These are phyloP conservation scores for Penicillium bovifimosum DNA, from an alignment of 495 filamentous ascomycete species.

Conservation along the genomic window DNA sequence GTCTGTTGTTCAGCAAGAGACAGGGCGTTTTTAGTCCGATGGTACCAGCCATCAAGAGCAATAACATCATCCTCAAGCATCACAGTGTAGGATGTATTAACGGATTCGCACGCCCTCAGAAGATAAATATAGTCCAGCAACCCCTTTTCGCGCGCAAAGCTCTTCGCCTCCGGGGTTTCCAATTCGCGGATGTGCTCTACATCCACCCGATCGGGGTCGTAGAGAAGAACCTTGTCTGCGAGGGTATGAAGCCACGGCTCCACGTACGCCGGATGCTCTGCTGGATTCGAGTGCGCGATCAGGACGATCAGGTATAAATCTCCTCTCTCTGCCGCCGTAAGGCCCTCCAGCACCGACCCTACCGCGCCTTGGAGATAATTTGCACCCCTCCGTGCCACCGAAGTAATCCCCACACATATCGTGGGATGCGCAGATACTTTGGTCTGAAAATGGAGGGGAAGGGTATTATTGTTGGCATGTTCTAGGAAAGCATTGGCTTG, in stretches of 20 bases:
- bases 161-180: constrained; percentile 12
- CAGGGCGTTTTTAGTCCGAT: constrained; percentile 35
- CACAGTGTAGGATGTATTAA: constrained; percentile 33
- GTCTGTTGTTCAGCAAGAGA: constrained; percentile 27
- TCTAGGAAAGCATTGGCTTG: constrained; percentile 10
- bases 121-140: constrained; percentile 11
- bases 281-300: constrained; percentile 44
- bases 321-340: constrained; percentile 38
- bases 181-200: constrained; percentile 13
- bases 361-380: constrained; percentile 41
- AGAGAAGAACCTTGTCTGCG: constrained; percentile 43
- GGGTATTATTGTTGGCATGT: background rate
- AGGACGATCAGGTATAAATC: constrained; percentile 43
- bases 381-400: constrained; percentile 15
- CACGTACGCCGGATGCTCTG: constrained; percentile 36
- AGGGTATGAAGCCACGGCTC: constrained; percentile 42
- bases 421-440: constrained; percentile 3
- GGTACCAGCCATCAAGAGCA: constrained; percentile 47
- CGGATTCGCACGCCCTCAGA: constrained; percentile 36
- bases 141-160: background rate
- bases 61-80: constrained; percentile 52
- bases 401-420: constrained; percentile 19
- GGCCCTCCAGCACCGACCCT: constrained; percentile 42
- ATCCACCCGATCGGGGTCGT: constrained; percentile 27
- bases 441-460: background rate